Percentiles rank a stretch among this genome's conserved stretches.
phyloP scores from a whole-genome alignment of 208 protist species.

The Trypanosoma scelopori region DNA sequence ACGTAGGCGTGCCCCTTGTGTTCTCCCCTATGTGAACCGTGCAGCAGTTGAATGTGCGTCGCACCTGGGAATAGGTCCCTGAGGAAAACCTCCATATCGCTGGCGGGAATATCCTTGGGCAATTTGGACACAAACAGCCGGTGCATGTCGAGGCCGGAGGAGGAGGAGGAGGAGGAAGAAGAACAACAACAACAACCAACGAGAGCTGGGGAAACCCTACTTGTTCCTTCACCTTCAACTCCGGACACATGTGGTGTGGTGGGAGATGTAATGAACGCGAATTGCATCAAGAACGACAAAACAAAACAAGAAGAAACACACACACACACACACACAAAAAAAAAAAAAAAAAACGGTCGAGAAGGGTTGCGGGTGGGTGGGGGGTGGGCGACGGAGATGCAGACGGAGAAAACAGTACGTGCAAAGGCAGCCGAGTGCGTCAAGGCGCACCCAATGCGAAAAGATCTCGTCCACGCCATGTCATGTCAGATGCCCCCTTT shows the following conservation, averaged over 20 bases:
- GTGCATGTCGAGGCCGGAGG: constrained; percentile 22
- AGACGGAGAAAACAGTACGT: no score
- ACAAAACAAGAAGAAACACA: neutral
- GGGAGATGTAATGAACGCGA: no score
- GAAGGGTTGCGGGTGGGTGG: no score
- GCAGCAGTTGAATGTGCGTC: constrained; percentile 29
- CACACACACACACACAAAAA: neutral
- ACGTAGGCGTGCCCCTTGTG: constrained; percentile 60
- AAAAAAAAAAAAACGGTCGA: constrained; percentile 6
- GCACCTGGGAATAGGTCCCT: constrained; percentile 25
- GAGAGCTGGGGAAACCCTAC: no score
- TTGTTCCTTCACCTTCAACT: no score
- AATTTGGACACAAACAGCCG: constrained; percentile 51
- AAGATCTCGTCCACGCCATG: no score
- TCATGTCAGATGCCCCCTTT: no score
- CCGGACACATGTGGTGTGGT: no score
- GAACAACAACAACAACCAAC: neutral
- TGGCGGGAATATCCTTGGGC: constrained; percentile 21
- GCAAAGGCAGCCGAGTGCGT: no score
- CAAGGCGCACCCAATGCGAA: no score
- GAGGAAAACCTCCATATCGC: constrained; percentile 34
- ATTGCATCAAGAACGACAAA: no score
- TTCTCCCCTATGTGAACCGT: constrained; percentile 7
- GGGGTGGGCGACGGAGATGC: no score
- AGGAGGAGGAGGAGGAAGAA: neutral